A percentile compares a stretch with the other conserved stretches of the same genome.
These are phyloP conservation scores for Podosphaera leucotricha DNA, from an alignment of 2,329 filamentous ascomycete genomes.

Conservation along the genomic window DNA sequence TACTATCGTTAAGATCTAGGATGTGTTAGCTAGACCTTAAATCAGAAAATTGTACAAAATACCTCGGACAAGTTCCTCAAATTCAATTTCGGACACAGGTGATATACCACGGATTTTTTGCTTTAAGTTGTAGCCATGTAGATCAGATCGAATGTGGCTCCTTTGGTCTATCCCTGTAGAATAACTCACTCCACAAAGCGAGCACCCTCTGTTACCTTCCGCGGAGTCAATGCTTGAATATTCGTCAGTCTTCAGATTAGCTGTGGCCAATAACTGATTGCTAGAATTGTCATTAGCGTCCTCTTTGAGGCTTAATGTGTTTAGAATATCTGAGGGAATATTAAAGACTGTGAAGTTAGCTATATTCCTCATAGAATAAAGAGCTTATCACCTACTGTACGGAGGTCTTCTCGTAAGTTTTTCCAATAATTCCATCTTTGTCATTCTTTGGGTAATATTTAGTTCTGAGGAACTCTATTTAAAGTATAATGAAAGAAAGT, in stretches of 20 bases:
- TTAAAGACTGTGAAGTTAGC: slow-evolving; percentile 14
- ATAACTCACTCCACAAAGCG: slow-evolving; percentile 55
- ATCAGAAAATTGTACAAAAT: not conserved
- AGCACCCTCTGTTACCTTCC: slow-evolving; percentile 51
- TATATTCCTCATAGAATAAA: not conserved
- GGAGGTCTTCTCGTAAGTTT: slow-evolving; percentile 18
- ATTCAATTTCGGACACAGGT: slow-evolving; percentile 57
- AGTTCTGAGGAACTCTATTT: too few species aligned
- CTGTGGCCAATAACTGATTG: slow-evolving; percentile 5
- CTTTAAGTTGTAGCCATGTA: slow-evolving; percentile 88
- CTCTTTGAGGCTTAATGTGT: slow-evolving; percentile 15
- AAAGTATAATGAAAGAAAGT: too few species aligned
- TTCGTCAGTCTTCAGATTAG: not conserved
- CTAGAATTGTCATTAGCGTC: slow-evolving; percentile 8
- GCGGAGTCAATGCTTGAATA: slow-evolving; percentile 16
- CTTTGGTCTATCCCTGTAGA: slow-evolving; percentile 56
- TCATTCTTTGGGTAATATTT: too few species aligned
- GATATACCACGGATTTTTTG: slow-evolving; percentile 56
- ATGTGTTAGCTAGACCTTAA: slow-evolving; percentile 3
- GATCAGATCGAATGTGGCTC: slow-evolving; percentile 66
- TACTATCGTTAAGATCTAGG: slow-evolving; percentile 58
- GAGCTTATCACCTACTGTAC: slow-evolving; percentile 15
- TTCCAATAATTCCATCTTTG: slow-evolving; percentile 6
- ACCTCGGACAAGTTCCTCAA: slow-evolving; percentile 56
- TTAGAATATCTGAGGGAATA: slow-evolving; percentile 16